Conservation (phyloP, 106 monocot genomes). For the Triglochin maritima region DNA sequence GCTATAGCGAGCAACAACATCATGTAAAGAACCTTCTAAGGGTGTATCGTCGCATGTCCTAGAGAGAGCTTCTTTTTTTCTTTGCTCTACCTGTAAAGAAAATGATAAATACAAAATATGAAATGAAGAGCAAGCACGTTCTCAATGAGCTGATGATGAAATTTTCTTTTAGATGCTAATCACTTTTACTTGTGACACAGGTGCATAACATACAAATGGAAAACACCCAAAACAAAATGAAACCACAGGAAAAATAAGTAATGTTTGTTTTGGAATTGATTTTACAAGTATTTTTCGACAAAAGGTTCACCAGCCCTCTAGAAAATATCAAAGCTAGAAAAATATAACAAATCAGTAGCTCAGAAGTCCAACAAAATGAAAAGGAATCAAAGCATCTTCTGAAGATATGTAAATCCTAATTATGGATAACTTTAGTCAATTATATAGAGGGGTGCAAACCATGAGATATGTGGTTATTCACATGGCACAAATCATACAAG, state of each 20-base stretch:
- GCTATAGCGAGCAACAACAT: slow-evolving; percentile 75
- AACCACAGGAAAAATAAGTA: background rate
- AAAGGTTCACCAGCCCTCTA: too few species aligned
- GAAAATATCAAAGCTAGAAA: too few species aligned
- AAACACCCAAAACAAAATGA: background rate
- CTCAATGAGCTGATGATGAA: background rate
- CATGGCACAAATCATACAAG: too few species aligned
- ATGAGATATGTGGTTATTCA: too few species aligned
- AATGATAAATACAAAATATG: background rate
- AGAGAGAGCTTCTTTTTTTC: slow-evolving; percentile 76
- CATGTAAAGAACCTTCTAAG: slow-evolving; percentile 57
- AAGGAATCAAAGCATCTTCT: too few species aligned
- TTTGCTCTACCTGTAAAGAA: slow-evolving; percentile 65
- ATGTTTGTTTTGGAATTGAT: too few species aligned
- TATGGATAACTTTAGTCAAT: too few species aligned
- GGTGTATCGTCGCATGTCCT: slow-evolving; percentile 45
- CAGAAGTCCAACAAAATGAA: too few species aligned
- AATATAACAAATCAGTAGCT: too few species aligned
- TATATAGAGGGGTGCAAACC: too few species aligned
- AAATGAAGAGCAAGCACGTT: background rate
- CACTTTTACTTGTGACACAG: background rate
- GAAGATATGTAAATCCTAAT: too few species aligned
- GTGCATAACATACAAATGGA: background rate
- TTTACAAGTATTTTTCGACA: too few species aligned
- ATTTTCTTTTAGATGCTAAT: background rate